Evolutionary conservation across 176 grass and related monocot genomes (phyloP).

Genomic region (Hsuehochloa calcarea): DNA sequence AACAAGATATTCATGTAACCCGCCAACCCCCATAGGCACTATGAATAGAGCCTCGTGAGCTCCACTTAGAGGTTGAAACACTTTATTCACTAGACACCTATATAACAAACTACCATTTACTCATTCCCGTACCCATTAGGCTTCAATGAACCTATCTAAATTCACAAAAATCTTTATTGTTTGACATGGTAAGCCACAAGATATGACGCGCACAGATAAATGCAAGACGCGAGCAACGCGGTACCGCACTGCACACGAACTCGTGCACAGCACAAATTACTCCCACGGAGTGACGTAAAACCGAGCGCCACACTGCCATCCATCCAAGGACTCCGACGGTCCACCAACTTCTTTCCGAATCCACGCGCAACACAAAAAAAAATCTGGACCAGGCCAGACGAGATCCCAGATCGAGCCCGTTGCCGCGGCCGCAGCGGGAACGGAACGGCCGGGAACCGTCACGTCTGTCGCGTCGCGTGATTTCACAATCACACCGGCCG

Average conservation of each 20-base stretch:
- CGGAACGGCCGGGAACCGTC: background rate
- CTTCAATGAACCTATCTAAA: too few species aligned
- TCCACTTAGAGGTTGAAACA: too few species aligned
- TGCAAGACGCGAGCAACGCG: background rate
- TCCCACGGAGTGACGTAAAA: background rate
- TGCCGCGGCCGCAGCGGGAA: background rate
- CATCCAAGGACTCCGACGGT: background rate
- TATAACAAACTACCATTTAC: too few species aligned
- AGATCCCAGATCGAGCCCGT: background rate
- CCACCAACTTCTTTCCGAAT: background rate
- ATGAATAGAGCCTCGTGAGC: too few species aligned
- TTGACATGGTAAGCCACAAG: too few species aligned
- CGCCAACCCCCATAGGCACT: too few species aligned
- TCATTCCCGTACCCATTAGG: too few species aligned
- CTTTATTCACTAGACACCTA: too few species aligned
- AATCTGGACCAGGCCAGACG: background rate
- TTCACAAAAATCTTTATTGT: too few species aligned
- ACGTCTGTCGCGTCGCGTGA: conserved; percentile 1
- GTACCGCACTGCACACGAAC: background rate
- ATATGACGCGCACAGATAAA: background rate
- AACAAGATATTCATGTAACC: too few species aligned
- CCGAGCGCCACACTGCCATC: background rate
- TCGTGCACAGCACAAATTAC: background rate
- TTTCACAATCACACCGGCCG: conserved; percentile 9
- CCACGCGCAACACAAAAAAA: background rate